Conservation (phyloP, 345 rosid species). For the Bruguiera sexangula region DNA sequence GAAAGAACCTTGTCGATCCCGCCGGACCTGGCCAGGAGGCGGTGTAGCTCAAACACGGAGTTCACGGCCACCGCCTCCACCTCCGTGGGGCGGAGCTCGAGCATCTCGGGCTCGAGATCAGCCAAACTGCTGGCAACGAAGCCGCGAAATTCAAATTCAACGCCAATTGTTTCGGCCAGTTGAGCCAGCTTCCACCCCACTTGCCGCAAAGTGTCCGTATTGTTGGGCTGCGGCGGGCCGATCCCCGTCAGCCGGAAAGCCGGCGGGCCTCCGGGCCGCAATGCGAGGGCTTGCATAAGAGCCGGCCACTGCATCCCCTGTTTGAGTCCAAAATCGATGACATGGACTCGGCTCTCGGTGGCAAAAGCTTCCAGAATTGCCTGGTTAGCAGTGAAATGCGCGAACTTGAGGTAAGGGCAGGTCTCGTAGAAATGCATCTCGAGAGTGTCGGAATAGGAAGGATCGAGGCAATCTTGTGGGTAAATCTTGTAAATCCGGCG, state of each 20-base stretch:
- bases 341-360: slow-evolving; percentile 22
- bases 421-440: slow-evolving; percentile 35
- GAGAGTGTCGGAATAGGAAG: slow-evolving; percentile 23
- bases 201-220: slow-evolving; percentile 24
- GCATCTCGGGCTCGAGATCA: slow-evolving; percentile 31
- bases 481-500: slow-evolving; percentile 33
- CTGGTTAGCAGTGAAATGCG: slow-evolving; percentile 29
- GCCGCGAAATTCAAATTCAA: slow-evolving; percentile 33
- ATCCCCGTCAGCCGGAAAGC: slow-evolving; percentile 26
- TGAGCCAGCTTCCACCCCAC: slow-evolving; percentile 36
- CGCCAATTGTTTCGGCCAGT: slow-evolving; percentile 27
- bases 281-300: slow-evolving; percentile 24
- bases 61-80: slow-evolving; percentile 32
- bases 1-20: slow-evolving; percentile 30
- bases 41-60: slow-evolving; percentile 34
- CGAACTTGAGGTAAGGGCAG: slow-evolving; percentile 29
- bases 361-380: slow-evolving; percentile 33
- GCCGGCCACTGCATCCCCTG: slow-evolving; percentile 39
- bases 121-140: slow-evolving; percentile 32
- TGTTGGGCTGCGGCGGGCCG: slow-evolving; percentile 32
- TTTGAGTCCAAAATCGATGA: slow-evolving; percentile 28
- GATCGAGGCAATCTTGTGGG: slow-evolving; percentile 19
- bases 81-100: slow-evolving; percentile 23
- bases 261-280: slow-evolving; percentile 27
- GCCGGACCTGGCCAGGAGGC: slow-evolving; percentile 25